Conservation (phyloP, 2,329 filamentous ascomycete species). For the Colletotrichum lini region DNA sequence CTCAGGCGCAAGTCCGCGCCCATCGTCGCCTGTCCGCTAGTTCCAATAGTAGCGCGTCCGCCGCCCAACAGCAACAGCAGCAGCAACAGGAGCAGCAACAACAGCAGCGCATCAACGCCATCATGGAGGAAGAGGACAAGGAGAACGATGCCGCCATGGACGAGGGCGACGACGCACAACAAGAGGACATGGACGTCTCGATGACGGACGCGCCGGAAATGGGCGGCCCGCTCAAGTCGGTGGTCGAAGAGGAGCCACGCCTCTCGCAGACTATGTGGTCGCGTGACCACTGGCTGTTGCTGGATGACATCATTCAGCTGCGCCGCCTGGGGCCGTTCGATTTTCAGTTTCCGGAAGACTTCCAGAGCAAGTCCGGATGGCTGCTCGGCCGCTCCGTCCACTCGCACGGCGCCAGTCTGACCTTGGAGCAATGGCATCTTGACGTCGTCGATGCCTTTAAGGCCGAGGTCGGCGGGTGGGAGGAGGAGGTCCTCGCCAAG, state of each 20-base stretch:
- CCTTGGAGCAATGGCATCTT: slow-evolving; percentile 69
- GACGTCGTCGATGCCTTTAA: slow-evolving; percentile 71
- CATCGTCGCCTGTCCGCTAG: slow-evolving; percentile 27
- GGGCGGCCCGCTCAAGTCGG: slow-evolving; percentile 7
- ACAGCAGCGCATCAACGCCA: slow-evolving; percentile 17
- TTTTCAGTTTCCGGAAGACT: slow-evolving; percentile 50
- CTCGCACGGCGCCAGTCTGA: slow-evolving; percentile 62
- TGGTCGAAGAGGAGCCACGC: slow-evolving; percentile 9
- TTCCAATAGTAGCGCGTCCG: slow-evolving; percentile 24
- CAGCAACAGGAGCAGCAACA: slow-evolving; percentile 14
- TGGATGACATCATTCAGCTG: slow-evolving; percentile 67
- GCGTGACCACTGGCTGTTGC: slow-evolving; percentile 66
- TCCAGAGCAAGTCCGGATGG: slow-evolving; percentile 49
- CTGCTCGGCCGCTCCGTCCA: slow-evolving; percentile 65
- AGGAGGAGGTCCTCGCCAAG: slow-evolving; percentile 64
- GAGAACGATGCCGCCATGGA: slow-evolving; percentile 52
- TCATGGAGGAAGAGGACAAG: slow-evolving; percentile 48
- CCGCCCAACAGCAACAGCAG: slow-evolving; percentile 29
- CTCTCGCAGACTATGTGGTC: slow-evolving; percentile 64
- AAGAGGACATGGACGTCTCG: slow-evolving; percentile 30
- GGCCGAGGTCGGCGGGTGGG: slow-evolving; percentile 64
- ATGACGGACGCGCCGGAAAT: slow-evolving; percentile 33
- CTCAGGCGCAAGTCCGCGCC: slow-evolving; percentile 53
- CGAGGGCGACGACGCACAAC: slow-evolving; percentile 44
- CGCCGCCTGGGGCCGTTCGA: slow-evolving; percentile 59